phyloP scores from a whole-genome alignment of 225 moss, liverwort and hornwort genomes.

The Thuidium tamariscinum region DNA sequence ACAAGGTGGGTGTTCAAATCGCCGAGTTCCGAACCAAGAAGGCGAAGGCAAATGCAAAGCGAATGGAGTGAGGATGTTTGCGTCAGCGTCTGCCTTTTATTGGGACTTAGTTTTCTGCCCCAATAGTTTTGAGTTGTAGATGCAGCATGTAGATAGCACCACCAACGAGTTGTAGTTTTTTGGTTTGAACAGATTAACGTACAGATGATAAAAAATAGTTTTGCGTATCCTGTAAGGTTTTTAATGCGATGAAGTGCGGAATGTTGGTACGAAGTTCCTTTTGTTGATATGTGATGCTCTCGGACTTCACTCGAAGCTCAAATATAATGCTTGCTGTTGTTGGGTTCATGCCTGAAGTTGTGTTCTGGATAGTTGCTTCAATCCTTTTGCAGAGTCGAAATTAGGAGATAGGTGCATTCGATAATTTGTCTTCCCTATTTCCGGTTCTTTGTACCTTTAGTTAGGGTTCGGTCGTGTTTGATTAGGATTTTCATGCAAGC shows the following conservation, averaged over 20 bases:
- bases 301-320: background rate
- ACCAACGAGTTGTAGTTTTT: background rate
- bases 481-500: too few species aligned
- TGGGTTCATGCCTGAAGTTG: too few species aligned
- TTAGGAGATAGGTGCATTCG: too few species aligned
- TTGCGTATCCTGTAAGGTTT: background rate
- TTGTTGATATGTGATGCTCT: background rate
- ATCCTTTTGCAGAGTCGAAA: too few species aligned
- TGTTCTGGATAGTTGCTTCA: too few species aligned
- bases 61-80: constrained; percentile 5
- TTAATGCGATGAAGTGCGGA: background rate
- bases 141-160: background rate
- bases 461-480: too few species aligned
- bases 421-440: too few species aligned
- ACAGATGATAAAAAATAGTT: background rate
- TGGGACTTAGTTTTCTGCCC: background rate
- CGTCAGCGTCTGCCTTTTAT: too few species aligned
- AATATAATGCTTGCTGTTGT: background rate
- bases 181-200: background rate
- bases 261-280: background rate
- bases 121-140: background rate
- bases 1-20: constrained; percentile 37
- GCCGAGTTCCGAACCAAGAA: constrained; percentile 37
- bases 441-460: too few species aligned
- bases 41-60: constrained; percentile 34